phyloP scores from a whole-genome alignment of 225 moss, liverwort and hornwort species.

The Rhytidiadelphus loreus region DNA sequence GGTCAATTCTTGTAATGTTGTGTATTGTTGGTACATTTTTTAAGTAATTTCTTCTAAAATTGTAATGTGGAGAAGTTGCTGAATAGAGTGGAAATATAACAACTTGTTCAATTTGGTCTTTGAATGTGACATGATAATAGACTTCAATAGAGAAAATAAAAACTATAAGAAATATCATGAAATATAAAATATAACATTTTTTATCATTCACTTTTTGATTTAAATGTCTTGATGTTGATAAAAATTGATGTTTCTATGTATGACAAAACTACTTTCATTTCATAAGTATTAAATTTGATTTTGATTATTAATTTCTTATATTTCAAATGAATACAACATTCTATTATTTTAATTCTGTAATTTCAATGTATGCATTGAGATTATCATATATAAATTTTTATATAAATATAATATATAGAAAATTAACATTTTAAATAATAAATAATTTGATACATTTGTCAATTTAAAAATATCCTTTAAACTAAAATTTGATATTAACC shows the following conservation, averaged over 20 bases:
- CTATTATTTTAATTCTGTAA: fast-evolving
- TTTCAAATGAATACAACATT: not conserved
- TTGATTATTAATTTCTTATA: not conserved
- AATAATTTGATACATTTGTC: no score
- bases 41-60: not conserved
- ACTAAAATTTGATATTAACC: not conserved
- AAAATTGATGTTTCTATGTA: not conserved
- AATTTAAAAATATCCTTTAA: not conserved
- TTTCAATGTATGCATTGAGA: not conserved
- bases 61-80: not conserved
- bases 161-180: not conserved
- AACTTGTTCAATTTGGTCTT: not conserved
- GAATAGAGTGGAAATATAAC: not conserved
- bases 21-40: not conserved
- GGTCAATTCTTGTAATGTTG: not conserved
- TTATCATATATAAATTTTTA: not conserved
- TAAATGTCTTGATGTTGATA: not conserved
- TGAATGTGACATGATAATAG: not conserved
- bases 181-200: not conserved
- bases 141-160: not conserved
- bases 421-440: not conserved
- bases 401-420: no score
- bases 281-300: not conserved
- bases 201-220: not conserved
- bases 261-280: not conserved